phyloP scores from a whole-genome alignment of 176 grass and related monocot genomes.

The Puccinellia tenuiflora region DNA sequence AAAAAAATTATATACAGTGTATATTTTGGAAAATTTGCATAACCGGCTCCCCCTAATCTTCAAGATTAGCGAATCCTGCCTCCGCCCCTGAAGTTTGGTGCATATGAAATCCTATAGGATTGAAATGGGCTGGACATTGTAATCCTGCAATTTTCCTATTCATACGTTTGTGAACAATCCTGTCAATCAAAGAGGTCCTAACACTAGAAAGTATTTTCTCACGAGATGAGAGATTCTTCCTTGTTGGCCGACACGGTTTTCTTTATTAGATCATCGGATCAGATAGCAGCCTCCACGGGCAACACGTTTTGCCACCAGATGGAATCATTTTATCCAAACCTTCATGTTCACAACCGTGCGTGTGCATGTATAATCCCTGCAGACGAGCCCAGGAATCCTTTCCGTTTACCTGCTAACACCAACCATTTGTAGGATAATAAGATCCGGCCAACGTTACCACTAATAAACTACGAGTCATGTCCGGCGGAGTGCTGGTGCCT shows the following conservation, averaged over 20 bases:
- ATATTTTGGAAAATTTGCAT: too few relatives aligned
- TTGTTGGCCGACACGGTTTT: background rate
- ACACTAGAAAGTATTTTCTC: background rate
- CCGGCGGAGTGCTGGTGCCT: background rate
- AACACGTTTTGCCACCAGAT: background rate
- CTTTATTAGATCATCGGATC: too few relatives aligned
- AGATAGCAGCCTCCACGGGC: background rate
- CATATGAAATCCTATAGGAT: too few relatives aligned
- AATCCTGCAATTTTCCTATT: too few relatives aligned
- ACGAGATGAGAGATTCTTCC: background rate
- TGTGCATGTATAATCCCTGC: too few relatives aligned
- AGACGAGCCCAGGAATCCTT: background rate
- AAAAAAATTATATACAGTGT: too few relatives aligned
- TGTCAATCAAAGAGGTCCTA: too few relatives aligned
- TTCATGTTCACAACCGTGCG: background rate
- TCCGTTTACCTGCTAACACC: background rate
- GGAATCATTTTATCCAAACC: background rate
- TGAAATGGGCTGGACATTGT: too few relatives aligned
- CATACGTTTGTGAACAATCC: too few relatives aligned
- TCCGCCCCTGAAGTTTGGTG: too few relatives aligned
- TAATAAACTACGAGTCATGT: background rate
- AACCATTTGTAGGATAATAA: background rate
- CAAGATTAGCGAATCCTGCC: too few relatives aligned
- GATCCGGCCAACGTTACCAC: background rate
- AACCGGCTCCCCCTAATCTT: too few relatives aligned